Percentiles rank a stretch among this genome's conserved stretches.
These are phyloP conservation scores for Narthecium ossifragum DNA, from an alignment of 106 monocot species.

Conservation along the genomic window DNA sequence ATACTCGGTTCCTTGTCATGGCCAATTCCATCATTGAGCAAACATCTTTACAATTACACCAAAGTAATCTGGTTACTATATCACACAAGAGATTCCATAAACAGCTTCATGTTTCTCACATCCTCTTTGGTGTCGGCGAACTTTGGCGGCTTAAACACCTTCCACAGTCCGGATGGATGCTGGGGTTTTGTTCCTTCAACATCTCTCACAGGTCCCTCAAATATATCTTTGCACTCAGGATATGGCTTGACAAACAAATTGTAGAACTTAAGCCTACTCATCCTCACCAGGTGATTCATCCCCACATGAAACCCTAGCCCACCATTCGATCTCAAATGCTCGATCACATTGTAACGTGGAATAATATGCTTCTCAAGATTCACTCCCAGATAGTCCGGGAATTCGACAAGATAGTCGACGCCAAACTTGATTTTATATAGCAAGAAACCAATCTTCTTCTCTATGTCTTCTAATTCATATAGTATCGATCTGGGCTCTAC, in stretches of 20 bases:
- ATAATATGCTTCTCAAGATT: slow-evolving; percentile 76
- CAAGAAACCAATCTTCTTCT: slow-evolving; percentile 75
- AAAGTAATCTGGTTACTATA: no score
- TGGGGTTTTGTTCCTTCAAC: slow-evolving; percentile 6
- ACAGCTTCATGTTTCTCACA: slow-evolving; percentile 48
- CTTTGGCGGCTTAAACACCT: slow-evolving; percentile 59
- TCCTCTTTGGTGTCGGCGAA: slow-evolving; percentile 36
- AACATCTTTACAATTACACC: no score
- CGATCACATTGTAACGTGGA: slow-evolving; percentile 65
- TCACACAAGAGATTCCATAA: slow-evolving; percentile 54
- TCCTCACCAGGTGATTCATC: slow-evolving; percentile 56
- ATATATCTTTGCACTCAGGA: slow-evolving; percentile 61
- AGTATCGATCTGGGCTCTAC: slow-evolving; percentile 67
- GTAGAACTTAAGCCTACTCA: slow-evolving; percentile 65
- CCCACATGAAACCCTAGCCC: slow-evolving; percentile 58
- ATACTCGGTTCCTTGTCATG: no score
- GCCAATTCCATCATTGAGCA: no score
- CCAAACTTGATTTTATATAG: slow-evolving; percentile 35
- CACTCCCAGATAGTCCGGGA: slow-evolving; percentile 76
- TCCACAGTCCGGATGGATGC: slow-evolving; percentile 66
- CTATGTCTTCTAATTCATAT: slow-evolving; percentile 52
- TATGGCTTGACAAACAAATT: slow-evolving; percentile 91
- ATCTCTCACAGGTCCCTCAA: slow-evolving; percentile 7
- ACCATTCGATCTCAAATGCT: slow-evolving; percentile 43
- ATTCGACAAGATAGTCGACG: slow-evolving; percentile 53